These are phyloP conservation scores for Lipomyces japonicus DNA, from an alignment of 805 yeast genomes.

Conservation along the genomic window DNA sequence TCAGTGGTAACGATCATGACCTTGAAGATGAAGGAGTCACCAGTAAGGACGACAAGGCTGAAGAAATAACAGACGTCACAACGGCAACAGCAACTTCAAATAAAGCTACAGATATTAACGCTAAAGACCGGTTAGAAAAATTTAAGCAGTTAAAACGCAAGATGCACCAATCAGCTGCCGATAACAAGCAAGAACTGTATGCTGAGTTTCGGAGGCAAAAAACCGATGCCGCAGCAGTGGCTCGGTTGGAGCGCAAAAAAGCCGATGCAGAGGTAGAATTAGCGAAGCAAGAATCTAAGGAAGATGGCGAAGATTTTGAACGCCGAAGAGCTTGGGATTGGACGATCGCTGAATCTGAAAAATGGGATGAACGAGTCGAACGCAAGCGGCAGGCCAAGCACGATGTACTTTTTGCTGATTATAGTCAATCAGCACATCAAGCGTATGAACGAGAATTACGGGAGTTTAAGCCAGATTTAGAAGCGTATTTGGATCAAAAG, in stretches of 20 bases:
- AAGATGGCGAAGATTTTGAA: conserved; percentile 43
- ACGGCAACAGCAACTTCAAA: too few species aligned
- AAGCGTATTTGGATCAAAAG: conserved; percentile 45
- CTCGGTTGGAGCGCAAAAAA: conserved; percentile 34
- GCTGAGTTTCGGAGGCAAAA: conserved; percentile 27
- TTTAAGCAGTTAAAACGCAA: conserved; percentile 13
- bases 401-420: conserved; percentile 46
- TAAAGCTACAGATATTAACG: conserved; percentile 5
- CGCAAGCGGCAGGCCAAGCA: conserved; percentile 34
- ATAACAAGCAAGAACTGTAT: conserved; percentile 26
- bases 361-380: conserved; percentile 51
- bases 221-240: conserved; percentile 22
- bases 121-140: conserved; percentile 12
- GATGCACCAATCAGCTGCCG: conserved; percentile 23
- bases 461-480: conserved; percentile 41
- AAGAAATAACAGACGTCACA: too few species aligned
- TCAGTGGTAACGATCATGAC: too few species aligned
- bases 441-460: conserved; percentile 55
- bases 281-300: conserved; percentile 39
- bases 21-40: too few species aligned
- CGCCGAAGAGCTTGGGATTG: conserved; percentile 50
- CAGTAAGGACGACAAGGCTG: too few species aligned
- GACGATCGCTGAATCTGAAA: conserved; percentile 61
- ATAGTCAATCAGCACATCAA: conserved; percentile 54
- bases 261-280: conserved; percentile 42